Conservation (phyloP, 2,329 filamentous ascomycete species). For the Pseudocercospora cruenta region DNA sequence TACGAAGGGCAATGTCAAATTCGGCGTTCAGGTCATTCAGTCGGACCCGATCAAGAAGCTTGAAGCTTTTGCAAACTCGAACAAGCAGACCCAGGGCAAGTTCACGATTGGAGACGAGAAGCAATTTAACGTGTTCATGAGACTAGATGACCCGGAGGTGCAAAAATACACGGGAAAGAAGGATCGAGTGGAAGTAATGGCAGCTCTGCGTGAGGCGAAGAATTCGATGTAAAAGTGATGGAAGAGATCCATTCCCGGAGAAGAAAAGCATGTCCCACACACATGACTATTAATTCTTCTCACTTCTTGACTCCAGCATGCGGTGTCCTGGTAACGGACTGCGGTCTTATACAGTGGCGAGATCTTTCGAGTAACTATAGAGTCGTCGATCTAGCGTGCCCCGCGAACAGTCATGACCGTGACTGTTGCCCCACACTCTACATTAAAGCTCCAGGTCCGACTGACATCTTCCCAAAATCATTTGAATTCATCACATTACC, state of each 20-base stretch:
- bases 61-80: conserved; percentile 73
- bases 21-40: conserved; percentile 74
- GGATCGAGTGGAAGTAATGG: conserved; percentile 82
- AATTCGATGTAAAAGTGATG: conserved; percentile 53
- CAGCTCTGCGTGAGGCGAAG: conserved; percentile 86
- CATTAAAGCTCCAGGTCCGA: not conserved
- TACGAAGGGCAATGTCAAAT: conserved; percentile 95
- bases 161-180: conserved; percentile 82
- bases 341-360: not conserved
- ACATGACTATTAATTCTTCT: not conserved
- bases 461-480: not conserved
- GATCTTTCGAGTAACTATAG: not conserved
- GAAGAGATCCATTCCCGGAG: not conserved
- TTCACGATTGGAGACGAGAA: conserved; percentile 98
- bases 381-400: not conserved
- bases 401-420: not conserved
- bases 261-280: not conserved
- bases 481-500: not conserved
- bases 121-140: conserved; percentile 97
- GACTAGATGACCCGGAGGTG: conserved; percentile 78
- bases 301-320: not conserved
- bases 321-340: not conserved
- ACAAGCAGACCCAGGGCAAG: conserved; percentile 88
- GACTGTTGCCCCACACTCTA: not conserved
- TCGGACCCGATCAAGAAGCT: conserved; percentile 77